Conservation (phyloP, 108 stramenopile species). For the Pseudonitzschia delicatissima region DNA sequence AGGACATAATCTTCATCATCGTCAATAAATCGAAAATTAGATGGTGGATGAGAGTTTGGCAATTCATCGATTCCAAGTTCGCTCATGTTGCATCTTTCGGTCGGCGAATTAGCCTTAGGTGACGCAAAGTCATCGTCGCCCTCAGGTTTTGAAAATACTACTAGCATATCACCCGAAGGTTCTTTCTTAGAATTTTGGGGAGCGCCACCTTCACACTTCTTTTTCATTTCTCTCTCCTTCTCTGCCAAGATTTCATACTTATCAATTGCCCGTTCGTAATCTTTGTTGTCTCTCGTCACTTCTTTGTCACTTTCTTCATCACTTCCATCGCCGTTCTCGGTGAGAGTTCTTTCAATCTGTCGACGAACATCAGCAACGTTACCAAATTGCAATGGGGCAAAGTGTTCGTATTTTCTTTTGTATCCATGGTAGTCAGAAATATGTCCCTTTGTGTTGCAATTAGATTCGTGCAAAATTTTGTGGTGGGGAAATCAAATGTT, state of each 20-base stretch:
- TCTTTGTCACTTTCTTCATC: conserved; percentile 6
- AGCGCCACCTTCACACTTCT: neutral
- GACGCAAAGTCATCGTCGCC: neutral
- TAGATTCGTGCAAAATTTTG: neutral
- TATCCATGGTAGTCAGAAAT: conserved; percentile 30
- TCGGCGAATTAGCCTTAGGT: neutral
- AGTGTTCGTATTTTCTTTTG: conserved; percentile 23
- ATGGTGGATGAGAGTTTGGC: neutral
- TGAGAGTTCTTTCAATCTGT: conserved; percentile 16
- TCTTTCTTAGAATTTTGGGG: conserved; percentile 1
- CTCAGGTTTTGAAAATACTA: neutral
- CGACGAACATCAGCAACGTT: conserved; percentile 4
- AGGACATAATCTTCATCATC: neutral
- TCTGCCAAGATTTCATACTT: neutral
- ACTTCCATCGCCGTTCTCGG: neutral
- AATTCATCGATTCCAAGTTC: conserved; percentile 5
- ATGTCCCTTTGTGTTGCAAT: conserved; percentile 10
- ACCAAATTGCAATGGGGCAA: conserved; percentile 20
- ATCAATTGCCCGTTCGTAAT: conserved; percentile 1
- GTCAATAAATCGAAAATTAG: neutral
- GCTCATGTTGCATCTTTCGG: neutral
- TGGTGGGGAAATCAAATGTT: neutral
- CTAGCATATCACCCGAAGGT: neutral
- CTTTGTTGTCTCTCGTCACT: neutral
- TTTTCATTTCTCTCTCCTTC: conserved; percentile 8